These are phyloP conservation scores for Hypoxylon sp. DNA, from an alignment of 2,329 filamentous ascomycete species.

Conservation along the genomic window DNA sequence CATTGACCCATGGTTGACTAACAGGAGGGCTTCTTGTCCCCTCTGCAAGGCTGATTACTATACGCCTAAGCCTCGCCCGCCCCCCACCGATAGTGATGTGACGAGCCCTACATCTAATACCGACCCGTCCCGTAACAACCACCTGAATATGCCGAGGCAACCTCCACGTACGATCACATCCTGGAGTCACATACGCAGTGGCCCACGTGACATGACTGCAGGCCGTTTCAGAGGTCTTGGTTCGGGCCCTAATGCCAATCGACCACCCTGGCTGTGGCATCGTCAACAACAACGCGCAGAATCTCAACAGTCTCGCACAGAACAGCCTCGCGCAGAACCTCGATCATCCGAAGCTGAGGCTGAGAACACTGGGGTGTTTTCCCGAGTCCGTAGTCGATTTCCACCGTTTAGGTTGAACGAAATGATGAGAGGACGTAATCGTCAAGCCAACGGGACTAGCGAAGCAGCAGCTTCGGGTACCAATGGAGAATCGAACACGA, in stretches of 20 bases:
- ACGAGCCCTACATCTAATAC: constrained; percentile 48
- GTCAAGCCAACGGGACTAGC: constrained; percentile 27
- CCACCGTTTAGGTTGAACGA: constrained; percentile 46
- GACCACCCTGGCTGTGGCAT: constrained; percentile 36
- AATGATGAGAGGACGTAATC: constrained; percentile 44
- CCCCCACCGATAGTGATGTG: constrained; percentile 56
- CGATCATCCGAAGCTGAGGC: constrained; percentile 20
- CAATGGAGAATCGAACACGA: constrained; percentile 46
- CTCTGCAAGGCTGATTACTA: constrained; percentile 99
- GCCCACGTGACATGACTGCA: constrained; percentile 46
- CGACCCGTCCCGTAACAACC: constrained; percentile 55
- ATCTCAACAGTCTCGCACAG: constrained; percentile 10
- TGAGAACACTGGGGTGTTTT: constrained; percentile 38
- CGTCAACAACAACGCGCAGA: constrained; percentile 32
- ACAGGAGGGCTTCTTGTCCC: constrained; percentile 92
- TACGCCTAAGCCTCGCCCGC: constrained; percentile 85
- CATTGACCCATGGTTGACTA: constrained; percentile 96
- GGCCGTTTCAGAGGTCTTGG: constrained; percentile 43
- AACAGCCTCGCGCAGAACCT: constrained; percentile 21
- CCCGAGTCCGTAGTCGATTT: constrained; percentile 45
- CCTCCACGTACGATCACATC: constrained; percentile 55
- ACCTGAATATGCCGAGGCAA: constrained; percentile 61
- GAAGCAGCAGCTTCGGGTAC: constrained; percentile 45
- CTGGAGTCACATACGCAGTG: constrained; percentile 51
- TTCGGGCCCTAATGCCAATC: constrained; percentile 27